phyloP scores from a whole-genome alignment of 495 filamentous ascomycete genomes.

The Cairneyella variabilis region DNA sequence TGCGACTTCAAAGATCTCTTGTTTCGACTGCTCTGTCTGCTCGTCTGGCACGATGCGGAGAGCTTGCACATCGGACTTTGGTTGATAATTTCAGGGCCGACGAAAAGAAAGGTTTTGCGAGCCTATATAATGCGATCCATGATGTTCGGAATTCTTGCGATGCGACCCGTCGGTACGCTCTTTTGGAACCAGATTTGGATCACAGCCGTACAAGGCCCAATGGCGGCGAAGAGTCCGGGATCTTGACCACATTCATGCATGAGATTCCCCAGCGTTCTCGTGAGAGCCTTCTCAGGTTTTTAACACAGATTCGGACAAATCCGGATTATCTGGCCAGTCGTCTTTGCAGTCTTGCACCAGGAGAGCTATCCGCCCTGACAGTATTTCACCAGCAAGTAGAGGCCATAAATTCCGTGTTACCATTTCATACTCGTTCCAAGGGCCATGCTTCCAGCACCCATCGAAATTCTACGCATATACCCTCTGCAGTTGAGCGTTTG shows the following conservation, averaged over 20 bases:
- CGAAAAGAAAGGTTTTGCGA: conserved; percentile 84
- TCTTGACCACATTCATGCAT: conserved; percentile 69
- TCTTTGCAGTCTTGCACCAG: conserved; percentile 63
- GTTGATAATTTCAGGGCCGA: conserved; percentile 86
- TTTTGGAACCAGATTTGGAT: conserved; percentile 67
- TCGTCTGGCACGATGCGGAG: conserved; percentile 72
- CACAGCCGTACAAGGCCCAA: conserved; percentile 33
- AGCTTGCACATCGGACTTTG: conserved; percentile 74
- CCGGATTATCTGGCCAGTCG: conserved; percentile 82
- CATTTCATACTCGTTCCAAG: conserved; percentile 62
- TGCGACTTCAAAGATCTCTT: conserved; percentile 61
- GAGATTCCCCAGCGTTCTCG: conserved; percentile 73
- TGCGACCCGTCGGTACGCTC: conserved; percentile 60
- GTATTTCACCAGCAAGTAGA: conserved; percentile 73
- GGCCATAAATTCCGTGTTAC: conserved; percentile 75
- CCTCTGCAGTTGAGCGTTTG: conserved; percentile 64
- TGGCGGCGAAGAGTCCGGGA: conserved; percentile 40
- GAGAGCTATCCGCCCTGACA: conserved; percentile 71
- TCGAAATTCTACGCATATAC: conserved; percentile 43
- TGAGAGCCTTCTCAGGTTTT: conserved; percentile 71
- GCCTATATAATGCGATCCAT: conserved; percentile 81
- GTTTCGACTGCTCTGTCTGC: conserved; percentile 75
- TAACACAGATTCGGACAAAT: conserved; percentile 78
- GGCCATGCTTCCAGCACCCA: conserved; percentile 42
- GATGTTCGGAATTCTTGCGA: conserved; percentile 86